Conservation (phyloP, 148 eudicot species). For the Vaccinium darrowii region DNA sequence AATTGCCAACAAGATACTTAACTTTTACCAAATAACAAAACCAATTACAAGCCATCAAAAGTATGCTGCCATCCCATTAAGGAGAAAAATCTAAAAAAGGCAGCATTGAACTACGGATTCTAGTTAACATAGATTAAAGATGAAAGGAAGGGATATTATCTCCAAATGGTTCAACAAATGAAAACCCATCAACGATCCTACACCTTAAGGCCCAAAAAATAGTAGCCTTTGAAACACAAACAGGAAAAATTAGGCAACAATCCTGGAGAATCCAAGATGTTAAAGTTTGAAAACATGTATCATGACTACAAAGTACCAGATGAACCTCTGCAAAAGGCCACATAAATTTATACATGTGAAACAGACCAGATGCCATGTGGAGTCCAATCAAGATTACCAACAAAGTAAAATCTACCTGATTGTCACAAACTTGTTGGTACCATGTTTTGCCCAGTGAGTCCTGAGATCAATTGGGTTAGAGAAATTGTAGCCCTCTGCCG, state of each 20-base stretch:
- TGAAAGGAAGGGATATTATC: constrained; percentile 8
- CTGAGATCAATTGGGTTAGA: constrained; percentile 48
- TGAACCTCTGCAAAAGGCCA: constrained; percentile 23
- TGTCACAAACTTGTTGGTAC: constrained; percentile 61
- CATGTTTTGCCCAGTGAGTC: constrained; percentile 63
- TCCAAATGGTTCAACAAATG: constrained; percentile 15
- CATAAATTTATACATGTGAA: constrained; percentile 38
- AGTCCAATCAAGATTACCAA: background rate
- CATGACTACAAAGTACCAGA: constrained; percentile 27
- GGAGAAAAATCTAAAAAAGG: background rate
- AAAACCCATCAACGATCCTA: background rate
- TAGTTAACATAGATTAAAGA: constrained; percentile 6
- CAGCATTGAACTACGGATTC: background rate
- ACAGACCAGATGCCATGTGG: constrained; percentile 25
- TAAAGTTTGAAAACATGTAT: constrained; percentile 20
- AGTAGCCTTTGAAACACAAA: constrained; percentile 19
- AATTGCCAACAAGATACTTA: background rate
- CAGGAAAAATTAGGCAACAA: constrained; percentile 17
- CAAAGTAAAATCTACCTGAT: constrained; percentile 33
- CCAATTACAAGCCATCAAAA: background rate
- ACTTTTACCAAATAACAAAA: background rate
- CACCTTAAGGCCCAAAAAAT: constrained; percentile 16
- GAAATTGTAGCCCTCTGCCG: constrained; percentile 45
- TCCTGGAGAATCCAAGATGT: constrained; percentile 9
- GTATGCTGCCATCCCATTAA: background rate